Conservation (phyloP, 305 asterid genomes). For the Fraxinus floribunda region DNA sequence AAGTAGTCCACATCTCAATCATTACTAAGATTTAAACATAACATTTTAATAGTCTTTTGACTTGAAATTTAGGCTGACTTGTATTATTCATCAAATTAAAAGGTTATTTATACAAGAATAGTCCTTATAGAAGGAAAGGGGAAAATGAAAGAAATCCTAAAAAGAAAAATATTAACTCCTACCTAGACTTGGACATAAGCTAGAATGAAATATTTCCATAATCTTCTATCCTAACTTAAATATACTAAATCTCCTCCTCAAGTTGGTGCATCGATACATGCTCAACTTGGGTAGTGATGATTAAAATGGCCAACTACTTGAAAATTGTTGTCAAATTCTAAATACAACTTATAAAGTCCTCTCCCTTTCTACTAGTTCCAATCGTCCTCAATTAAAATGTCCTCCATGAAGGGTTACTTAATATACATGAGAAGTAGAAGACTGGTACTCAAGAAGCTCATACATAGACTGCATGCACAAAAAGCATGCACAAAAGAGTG, state of each 20-base stretch:
- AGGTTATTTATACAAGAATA: neutral
- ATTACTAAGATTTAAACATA: no score
- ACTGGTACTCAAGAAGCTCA: neutral
- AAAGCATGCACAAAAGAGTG: neutral
- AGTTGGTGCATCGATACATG: neutral
- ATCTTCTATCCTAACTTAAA: neutral
- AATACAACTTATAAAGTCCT: neutral
- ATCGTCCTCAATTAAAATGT: neutral
- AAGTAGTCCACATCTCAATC: no score
- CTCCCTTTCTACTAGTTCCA: neutral
- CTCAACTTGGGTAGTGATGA: neutral
- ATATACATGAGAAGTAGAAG: neutral
- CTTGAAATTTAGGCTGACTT: neutral
- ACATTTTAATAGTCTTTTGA: neutral
- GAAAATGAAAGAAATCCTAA: neutral
- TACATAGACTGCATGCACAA: neutral
- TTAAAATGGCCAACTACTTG: neutral
- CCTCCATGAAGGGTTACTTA: neutral
- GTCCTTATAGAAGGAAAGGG: neutral
- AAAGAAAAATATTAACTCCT: neutral
- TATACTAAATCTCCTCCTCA: neutral
- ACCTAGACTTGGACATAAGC: neutral
- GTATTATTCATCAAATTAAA: no score
- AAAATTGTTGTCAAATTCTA: neutral
- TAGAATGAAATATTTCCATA: neutral